Evolutionary conservation across 2,329 filamentous ascomycete species (phyloP).

Genomic region (Botrytis aclada): DNA sequence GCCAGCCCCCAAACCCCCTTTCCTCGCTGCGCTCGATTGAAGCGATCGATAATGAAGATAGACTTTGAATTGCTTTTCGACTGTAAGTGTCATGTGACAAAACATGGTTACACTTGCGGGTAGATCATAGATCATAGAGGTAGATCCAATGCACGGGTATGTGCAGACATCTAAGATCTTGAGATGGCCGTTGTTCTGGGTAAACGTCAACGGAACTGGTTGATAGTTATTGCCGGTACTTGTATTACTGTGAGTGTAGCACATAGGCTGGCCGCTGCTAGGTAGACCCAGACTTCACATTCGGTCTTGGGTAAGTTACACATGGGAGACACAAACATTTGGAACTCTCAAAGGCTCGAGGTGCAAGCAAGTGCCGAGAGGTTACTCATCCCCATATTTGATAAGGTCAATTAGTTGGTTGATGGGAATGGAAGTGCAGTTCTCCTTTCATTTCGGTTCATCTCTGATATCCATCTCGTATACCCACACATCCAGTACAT

Average conservation of each 20-base stretch:
- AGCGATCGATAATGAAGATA: background rate
- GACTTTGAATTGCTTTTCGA: background rate
- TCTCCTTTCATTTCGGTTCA: background rate
- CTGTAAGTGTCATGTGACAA: background rate
- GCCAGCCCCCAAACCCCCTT: slow-evolving; percentile 1
- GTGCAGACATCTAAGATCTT: slow-evolving; percentile 13
- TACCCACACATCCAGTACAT: background rate
- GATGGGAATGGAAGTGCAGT: background rate
- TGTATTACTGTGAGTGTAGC: background rate
- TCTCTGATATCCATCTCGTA: background rate
- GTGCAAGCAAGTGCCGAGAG: background rate
- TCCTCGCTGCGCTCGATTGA: slow-evolving; percentile 11
- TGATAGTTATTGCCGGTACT: background rate
- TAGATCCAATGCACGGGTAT: slow-evolving; percentile 9
- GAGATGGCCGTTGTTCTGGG: slow-evolving; percentile 5
- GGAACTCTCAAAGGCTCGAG: background rate
- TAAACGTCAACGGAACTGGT: background rate
- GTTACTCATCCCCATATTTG: background rate
- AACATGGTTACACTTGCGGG: background rate
- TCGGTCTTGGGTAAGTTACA: background rate
- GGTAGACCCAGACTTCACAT: background rate
- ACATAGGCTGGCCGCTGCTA: background rate
- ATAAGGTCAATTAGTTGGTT: background rate
- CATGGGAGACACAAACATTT: background rate
- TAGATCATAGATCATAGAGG: background rate